A percentile compares a stretch with the other conserved stretches of the same genome.
Conservation (phyloP, 768 basidiomycete genomes). For the Boletellus sp. region DNA sequence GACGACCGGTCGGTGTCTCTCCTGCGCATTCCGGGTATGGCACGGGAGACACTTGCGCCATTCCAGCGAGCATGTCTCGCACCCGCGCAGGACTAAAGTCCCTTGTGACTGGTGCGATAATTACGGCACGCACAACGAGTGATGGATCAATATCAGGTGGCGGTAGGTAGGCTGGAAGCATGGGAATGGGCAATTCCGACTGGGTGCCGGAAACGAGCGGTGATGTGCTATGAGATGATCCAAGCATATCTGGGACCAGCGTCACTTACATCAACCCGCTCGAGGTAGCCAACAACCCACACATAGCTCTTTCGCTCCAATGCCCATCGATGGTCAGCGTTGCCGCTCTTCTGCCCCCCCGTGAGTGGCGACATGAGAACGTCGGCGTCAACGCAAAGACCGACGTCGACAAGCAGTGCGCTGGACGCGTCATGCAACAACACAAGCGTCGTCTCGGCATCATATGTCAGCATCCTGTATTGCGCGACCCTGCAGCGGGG, state of each 20-base stretch:
- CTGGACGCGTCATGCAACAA: constrained; percentile 47
- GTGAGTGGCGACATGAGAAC: constrained; percentile 12
- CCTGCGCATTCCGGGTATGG: constrained; percentile 20
- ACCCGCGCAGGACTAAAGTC: constrained; percentile 40
- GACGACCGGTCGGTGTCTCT: not conserved
- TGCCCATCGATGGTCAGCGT: constrained; percentile 40
- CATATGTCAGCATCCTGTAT: constrained; percentile 55
- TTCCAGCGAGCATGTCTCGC: constrained; percentile 19
- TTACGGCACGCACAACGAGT: constrained; percentile 52
- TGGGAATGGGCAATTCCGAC: constrained; percentile 41
- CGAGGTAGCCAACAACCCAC: constrained; percentile 58
- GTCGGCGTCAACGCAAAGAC: constrained; percentile 44
- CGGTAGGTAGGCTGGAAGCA: constrained; percentile 38
- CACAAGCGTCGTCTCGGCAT: constrained; percentile 43
- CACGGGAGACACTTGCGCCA: constrained; percentile 19
- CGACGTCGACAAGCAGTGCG: constrained; percentile 56
- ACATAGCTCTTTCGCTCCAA: constrained; percentile 49
- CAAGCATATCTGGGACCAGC: constrained; percentile 1
- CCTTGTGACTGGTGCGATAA: constrained; percentile 40
- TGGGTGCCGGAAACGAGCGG: constrained; percentile 20
- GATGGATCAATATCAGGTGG: constrained; percentile 40
- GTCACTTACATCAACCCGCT: constrained; percentile 41
- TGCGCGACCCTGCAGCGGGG: constrained; percentile 11
- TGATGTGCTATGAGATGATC: constrained; percentile 14
- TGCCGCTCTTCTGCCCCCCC: constrained; percentile 6